These are phyloP conservation scores for Hyparrhenia diplandra DNA, from an alignment of 176 grass and related monocot genomes.

Conservation along the genomic window DNA sequence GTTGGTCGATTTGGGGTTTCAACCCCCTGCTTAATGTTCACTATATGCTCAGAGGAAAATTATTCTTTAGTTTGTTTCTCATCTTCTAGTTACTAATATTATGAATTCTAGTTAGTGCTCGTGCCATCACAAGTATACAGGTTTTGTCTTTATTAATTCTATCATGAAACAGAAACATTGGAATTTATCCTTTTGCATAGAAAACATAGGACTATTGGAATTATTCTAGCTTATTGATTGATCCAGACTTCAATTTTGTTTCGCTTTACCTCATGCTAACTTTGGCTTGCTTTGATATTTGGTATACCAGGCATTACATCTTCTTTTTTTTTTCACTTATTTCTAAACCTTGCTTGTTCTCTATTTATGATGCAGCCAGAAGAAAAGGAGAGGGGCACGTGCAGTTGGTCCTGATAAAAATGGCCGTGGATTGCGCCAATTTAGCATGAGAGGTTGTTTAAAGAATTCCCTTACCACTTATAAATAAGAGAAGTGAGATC, in stretches of 20 bases:
- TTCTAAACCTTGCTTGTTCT: neutral
- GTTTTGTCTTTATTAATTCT: too few species aligned
- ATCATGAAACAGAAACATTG: too few species aligned
- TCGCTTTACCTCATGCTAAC: neutral
- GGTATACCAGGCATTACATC: neutral
- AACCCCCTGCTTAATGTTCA: too few species aligned
- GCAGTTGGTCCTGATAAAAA: constrained; percentile 80
- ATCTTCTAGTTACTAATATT: too few species aligned
- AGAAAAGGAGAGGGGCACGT: constrained; percentile 78
- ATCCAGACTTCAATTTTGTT: neutral
- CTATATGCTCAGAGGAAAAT: too few species aligned
- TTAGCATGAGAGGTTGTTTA: constrained; percentile 85
- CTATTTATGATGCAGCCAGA: constrained; percentile 62
- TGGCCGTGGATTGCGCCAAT: constrained; percentile 89
- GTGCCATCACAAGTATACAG: too few species aligned
- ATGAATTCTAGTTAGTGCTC: too few species aligned
- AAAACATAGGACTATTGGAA: too few species aligned
- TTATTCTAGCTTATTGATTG: constrained; percentile 10
- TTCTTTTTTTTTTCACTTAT: too few species aligned
- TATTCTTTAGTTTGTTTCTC: too few species aligned
- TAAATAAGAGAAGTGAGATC: neutral
- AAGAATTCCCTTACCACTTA: neutral
- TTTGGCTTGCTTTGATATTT: constrained; percentile 18
- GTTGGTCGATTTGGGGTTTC: too few species aligned
- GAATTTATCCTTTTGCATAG: too few species aligned